Base-by-base conservation (phyloP, 2,329 filamentous ascomycete species). In the Hypoxylon sp. region DNA sequence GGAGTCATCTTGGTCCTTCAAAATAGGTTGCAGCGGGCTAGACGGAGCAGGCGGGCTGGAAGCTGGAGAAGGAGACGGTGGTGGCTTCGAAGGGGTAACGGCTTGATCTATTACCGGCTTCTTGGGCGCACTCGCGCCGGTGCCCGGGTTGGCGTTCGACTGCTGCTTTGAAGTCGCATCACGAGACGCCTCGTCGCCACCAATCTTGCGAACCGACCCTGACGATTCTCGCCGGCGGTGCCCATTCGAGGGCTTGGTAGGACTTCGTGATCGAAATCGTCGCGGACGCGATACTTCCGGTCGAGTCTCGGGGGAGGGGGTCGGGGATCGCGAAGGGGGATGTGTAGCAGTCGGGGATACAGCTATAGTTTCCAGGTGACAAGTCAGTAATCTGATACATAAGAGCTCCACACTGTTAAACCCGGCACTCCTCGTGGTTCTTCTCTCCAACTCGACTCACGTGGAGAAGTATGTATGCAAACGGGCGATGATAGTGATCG, bases 401-500 rank as follows among this genome's bases (percentile, higher is more conserved):
- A 17, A 17, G 44, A 72, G n/a, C 17, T 61, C 53, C 69, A 65
- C 29, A 65, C 33, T 35, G 29, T 48, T 35, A 37, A 55, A 26
- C 31, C 29, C 42, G 46, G 53, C 59, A 55, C 67, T 52, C 42
- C 44, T 62, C 63, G 29, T 53, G 17, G 37, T 50, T 42, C 48
- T 59, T 22, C 60, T 58, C 52, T 51, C 50, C 50, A 65, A 63
- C 63, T 65, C 70, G 72, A 90, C 89, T 79, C 89, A 91, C 88
- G 84, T 76, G 85, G 82, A 80, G 86, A 85, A 73, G 86, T 82
- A 76, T 85, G 83, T 72, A 85, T 83, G 81, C 85, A 85, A 80
- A 88, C 87, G 74, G 88, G 86, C 79, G 88, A 90, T 72, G 89
- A 90, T 70, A 86, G 82, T 71, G 87, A 88, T 75, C 85, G 85